Base-by-base conservation (phyloP, 441 rosid species). In the Corymbia citriodora region DNA sequence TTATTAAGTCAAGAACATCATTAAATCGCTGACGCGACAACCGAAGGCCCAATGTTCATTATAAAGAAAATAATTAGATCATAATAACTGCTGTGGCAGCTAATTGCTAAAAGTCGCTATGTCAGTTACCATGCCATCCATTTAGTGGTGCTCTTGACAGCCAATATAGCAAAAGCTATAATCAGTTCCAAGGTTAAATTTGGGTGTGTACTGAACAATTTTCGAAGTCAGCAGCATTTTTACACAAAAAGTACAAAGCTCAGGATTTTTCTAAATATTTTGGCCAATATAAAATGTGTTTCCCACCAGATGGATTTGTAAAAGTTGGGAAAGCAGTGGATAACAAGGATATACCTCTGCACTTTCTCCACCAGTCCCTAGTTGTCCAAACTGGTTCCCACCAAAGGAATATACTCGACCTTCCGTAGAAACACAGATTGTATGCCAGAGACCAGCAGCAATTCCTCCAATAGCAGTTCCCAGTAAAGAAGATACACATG, bases 331-430 rank as follows among this genome's bases (percentile, higher is more conserved):
- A 79, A 45, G 52, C 48, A 79, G 10, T 7, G 25, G 65, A 45
- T 13, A 50, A 55, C n/a, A 33, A 29, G 54, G 10, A 61, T 17
- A 13, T 94, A 96, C 99, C 98, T 97, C 97, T 88, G 90, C 93
- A 70, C 95, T 97, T 21, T 95, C 96, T 63, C 92, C 92, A 88
- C 96, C 98, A 45, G 97, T 95, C 89, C 98, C 99, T 85, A 96
- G 81, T 82, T 97, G 98, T 88, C 96, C 99, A 90, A 96, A 97
- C 91, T 97, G 99, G 91, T 96, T 96, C 18, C 98, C 98, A 81
- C 99, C 97, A 50, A 96, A 96, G n/a, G 95, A 90, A 92, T 95
- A 96, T 54, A 96, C 96, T 88, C 21, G 92, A 27, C 97, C 98
- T 48, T 95, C 95, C 57, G 45, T 91, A 61, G 95, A 92, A 91